Evolutionary conservation across 306 rosid species (phyloP), one percentile per base, ranked within the genome.

Genomic region (Leucaena leucocephala): DNA sequence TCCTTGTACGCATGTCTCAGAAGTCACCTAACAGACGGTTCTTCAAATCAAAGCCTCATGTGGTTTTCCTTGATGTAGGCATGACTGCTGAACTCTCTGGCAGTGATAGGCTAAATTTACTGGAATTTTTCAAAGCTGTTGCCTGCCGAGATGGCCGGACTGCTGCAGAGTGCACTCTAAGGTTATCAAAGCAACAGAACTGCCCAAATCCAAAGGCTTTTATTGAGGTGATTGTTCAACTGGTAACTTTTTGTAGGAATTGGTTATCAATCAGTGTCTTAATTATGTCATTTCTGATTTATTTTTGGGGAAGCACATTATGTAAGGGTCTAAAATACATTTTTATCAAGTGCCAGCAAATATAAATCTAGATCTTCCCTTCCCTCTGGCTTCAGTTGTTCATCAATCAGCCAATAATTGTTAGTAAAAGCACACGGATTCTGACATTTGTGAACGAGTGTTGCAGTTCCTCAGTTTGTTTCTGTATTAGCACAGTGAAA

Each of bases 341-440:
- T 36, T 38, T 36, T 44, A 44, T 10, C 48, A 8, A 44, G 2
- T 16, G 12, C 3, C 12, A 16, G 3, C 2, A 7, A 36, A 65
- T 21, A 39, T 7, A 66, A 14, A 21, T 66, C 33, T 10, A 66
- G 10, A 58, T 57, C 66, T 6, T 10, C 17, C 15, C 16, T 17
- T 8, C 59, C 48, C 39, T 74, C 36, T 7, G 64, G 43, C 74
- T 7, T 52, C 14, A 0, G 69, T 63, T 49, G 55, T 13, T 49
- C 54, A 38, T 80, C 62, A 75, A 79, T 70, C 36, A 54, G 27
- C 40, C 44, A 22, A 55, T 81, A 68, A 50, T 78, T 58, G 54
- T 65, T 48, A 69, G 8, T 6, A 42, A 42, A 4, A 7, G 39
- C 9, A 5, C 54, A 46, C 4, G 27, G 6, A 68, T 39, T 67